phyloP scores from a whole-genome alignment of 345 rosid genomes.

The Melaleuca quinquenervia region DNA sequence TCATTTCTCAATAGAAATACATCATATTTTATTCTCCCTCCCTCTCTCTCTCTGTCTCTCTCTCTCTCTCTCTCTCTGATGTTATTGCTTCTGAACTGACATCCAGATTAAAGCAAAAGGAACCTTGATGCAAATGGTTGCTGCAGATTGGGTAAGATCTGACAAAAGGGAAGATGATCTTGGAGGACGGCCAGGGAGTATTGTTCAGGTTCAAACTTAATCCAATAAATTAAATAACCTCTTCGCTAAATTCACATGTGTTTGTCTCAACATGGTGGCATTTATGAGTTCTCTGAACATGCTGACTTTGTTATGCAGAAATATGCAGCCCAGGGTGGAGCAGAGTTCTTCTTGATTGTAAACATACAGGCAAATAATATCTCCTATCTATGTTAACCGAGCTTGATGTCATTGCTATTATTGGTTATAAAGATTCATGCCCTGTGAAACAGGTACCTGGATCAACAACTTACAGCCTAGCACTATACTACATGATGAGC shows the following conservation, averaged over 20 bases:
- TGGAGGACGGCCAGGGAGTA: slow-evolving; percentile 78
- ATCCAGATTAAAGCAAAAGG: slow-evolving; percentile 78
- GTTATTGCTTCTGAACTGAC: neutral
- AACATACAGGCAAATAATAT: slow-evolving; percentile 63
- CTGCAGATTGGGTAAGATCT: slow-evolving; percentile 91
- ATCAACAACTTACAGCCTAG: slow-evolving; percentile 74
- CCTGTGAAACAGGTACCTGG: slow-evolving; percentile 66
- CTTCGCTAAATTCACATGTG: neutral
- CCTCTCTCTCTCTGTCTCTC: neutral
- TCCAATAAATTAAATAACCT: neutral
- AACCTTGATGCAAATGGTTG: slow-evolving; percentile 87
- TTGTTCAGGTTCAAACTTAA: slow-evolving; percentile 61
- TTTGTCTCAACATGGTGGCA: neutral
- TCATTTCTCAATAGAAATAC: neutral
- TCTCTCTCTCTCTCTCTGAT: neutral
- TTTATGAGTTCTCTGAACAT: neutral
- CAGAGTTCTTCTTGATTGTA: slow-evolving; percentile 80
- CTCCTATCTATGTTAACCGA: neutral
- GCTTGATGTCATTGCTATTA: neutral
- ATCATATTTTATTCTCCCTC: neutral
- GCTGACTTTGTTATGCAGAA: slow-evolving; percentile 34
- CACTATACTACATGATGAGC: slow-evolving; percentile 81
- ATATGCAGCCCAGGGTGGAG: slow-evolving; percentile 83
- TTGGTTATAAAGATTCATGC: neutral
- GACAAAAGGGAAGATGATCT: slow-evolving; percentile 91